Percentiles rank a stretch among this genome's conserved stretches.
These are phyloP conservation scores for Desmodesmus armatus DNA, from an alignment of 139 green algal species.

Conservation along the genomic window DNA sequence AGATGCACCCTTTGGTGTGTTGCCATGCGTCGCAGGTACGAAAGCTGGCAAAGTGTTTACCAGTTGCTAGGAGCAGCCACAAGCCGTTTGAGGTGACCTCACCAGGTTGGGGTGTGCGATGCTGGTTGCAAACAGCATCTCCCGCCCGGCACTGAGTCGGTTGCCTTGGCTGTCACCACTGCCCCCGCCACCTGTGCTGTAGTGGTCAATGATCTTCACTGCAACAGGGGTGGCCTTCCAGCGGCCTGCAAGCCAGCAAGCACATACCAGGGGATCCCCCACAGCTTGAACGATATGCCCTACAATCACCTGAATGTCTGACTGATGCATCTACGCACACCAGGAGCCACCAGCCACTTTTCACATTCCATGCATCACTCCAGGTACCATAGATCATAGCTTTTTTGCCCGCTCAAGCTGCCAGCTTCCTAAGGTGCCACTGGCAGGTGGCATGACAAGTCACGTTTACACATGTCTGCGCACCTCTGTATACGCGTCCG, in stretches of 20 bases:
- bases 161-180: constrained; percentile 19
- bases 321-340: background rate
- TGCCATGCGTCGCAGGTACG: too few relatives aligned
- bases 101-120: constrained; percentile 41
- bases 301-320: background rate
- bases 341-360: background rate
- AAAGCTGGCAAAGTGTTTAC: too few relatives aligned
- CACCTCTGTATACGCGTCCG: constrained; percentile 41
- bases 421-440: too few relatives aligned
- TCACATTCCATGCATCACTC: background rate
- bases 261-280: too few relatives aligned
- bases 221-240: constrained; percentile 37
- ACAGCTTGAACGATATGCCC: too few relatives aligned
- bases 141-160: constrained; percentile 17
- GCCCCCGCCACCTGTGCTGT: background rate
- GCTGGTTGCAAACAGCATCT: constrained; percentile 27
- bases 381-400: background rate
- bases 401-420: background rate
- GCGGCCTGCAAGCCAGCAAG: constrained; percentile 17
- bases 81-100: too few relatives aligned
- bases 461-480: too few relatives aligned
- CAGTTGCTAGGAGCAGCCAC: too few relatives aligned
- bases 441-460: too few relatives aligned
- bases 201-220: constrained; percentile 47
- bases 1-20: too few relatives aligned